phyloP scores from a whole-genome alignment of 1,284 basidiomycete species.

The Quambalaria eucalypti region DNA sequence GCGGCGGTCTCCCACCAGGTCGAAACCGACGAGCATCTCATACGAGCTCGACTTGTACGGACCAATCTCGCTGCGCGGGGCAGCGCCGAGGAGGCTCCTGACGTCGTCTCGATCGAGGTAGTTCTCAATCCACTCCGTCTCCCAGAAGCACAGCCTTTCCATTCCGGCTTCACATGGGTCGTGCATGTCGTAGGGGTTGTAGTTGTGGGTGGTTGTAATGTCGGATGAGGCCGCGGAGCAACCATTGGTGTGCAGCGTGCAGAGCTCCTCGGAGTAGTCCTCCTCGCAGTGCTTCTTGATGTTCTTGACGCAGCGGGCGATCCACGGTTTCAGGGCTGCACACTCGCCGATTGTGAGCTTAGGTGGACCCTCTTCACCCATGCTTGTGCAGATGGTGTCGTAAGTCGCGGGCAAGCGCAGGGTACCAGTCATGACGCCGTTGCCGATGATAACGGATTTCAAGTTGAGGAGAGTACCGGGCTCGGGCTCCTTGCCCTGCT shows the following conservation, averaged over 20 bases:
- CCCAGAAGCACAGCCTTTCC: conserved; percentile 29
- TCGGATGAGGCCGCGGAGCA: background rate
- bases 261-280: background rate
- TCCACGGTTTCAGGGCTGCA: conserved; percentile 12
- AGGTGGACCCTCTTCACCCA: conserved; percentile 14
- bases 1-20: conserved; percentile 8
- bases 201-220: background rate
- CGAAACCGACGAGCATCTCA: conserved; percentile 14
- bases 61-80: conserved; percentile 21
- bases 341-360: conserved; percentile 26
- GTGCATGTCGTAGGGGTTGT: conserved; percentile 37
- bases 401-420: conserved; percentile 27
- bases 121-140: conserved; percentile 26
- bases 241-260: background rate
- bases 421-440: conserved; percentile 50
- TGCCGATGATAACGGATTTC: conserved; percentile 69
- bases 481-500: conserved; percentile 56
- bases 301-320: conserved; percentile 5
- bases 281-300: conserved; percentile 1
- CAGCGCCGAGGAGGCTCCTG: conserved; percentile 24
- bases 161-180: conserved; percentile 10
- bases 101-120: conserved; percentile 38
- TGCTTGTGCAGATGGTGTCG: conserved; percentile 33
- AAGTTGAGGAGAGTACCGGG: conserved; percentile 57
- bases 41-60: conserved; percentile 3